Evolutionary conservation across 1,284 basidiomycete species (phyloP), one percentile per base, ranked within the genome.

Genomic region (Thecaphora frezii): DNA sequence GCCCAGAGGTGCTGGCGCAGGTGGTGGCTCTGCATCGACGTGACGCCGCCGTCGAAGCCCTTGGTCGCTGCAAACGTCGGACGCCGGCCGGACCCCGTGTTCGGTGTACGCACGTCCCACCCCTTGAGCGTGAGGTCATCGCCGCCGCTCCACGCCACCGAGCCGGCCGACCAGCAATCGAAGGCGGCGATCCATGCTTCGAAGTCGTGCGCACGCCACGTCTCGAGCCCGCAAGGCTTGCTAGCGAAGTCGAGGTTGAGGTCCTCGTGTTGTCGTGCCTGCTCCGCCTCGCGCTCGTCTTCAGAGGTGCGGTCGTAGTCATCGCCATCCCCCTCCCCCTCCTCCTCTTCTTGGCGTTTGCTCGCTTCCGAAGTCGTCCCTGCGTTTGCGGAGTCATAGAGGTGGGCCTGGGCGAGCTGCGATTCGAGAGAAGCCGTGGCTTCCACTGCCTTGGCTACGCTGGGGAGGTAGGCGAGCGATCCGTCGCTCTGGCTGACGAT

Each of bases 151-250:
- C 91, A 97, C 2, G 94, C 83, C 16, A 88, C 60, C 10, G 47
- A 51, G 0, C 68, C 61, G 14, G 48, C 46, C 18, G 44, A 58
- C 88, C 89, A 93, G 66, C 89, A 88, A 74, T 97, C 86, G 86
- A 90, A 98, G 0, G 89, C 87, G 0, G 88, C 86, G 44, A 92
- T 87, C 96, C 96, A 99, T 0, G 94, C 89, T 77, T 98, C 96
- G 72, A 87, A 88, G 58, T 93, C 91, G 76, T 98, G 96, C 5
- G 91, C 94, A 53, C 85, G 81, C 93, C 94, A 98, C 1, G 56
- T 68, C 36, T 66, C 50, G 13, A 74, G 48, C 1, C 68, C 70
- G 21, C 22, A 26, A 0, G 72, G 70, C 36, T 56, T 57, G 28
- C 18, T 12, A 1, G 55, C 39, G 30, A 22, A 51, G 21, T 26